Base-by-base conservation (phyloP, 169 alveolate genomes). In the Plasmodium gaboni region DNA sequence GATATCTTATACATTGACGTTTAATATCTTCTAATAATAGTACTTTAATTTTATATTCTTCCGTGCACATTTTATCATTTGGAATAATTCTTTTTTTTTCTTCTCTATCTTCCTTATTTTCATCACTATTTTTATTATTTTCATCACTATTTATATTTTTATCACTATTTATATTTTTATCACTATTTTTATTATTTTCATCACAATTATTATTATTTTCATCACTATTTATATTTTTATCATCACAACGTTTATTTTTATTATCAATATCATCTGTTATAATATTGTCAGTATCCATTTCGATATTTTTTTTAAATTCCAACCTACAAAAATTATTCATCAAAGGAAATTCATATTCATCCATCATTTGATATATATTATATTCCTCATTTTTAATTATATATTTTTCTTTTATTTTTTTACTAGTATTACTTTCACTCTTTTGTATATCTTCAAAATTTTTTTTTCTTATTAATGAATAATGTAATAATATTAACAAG, bases 331-430 rank as follows among this genome's bases (percentile, higher is more conserved):
- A 12, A 13, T 72, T 44, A 12, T 38, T 53, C 1, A 53, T 32
- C 55, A 28, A 26, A 15, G 85, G 85, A 32, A 24, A 38, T 28
- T 53, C 85, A 26, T 50, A 15, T 50, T 72, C 51, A 19, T 72
- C 85, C 19, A 50, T 22, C 22, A 72, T 72, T 13, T 72, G 28
- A 19, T 72, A 42, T 1, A 57, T 22, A 67, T 57, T 15, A 8
- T 1, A 24, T 8, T 72, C 55, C 1, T 19, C 0, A 17, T 42
- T 42, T 12, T 15, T 8, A n/a, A 42, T 53, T 50, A 7, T 5
- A n/a, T n/a, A 5, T 24, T 13, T n/a, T 7, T 26, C 28, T 50
- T 42, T 46, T 2, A 1, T 42, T 61, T 0, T 60, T 12, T 12
- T 72, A 61, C 32, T 50, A 44, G 0, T 19, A 19, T 19, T 19